A percentile compares a stretch with the other conserved stretches of the same genome.
Conservation (phyloP, 2,329 filamentous ascomycete genomes). For the Xylaria sp. region DNA sequence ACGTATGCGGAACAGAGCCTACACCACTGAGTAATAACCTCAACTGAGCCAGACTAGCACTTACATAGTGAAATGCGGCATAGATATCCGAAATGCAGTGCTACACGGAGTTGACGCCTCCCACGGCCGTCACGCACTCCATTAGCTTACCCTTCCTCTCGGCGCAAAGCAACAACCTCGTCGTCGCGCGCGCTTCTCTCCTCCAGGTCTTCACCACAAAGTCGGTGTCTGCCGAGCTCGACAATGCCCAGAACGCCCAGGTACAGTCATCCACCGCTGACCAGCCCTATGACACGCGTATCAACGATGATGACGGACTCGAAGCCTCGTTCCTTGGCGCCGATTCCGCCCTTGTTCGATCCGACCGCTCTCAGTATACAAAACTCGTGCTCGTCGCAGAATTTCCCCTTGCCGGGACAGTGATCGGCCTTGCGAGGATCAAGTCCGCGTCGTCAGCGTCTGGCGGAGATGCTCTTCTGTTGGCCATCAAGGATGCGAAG, state of each 20-base stretch:
- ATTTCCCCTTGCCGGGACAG: constrained; percentile 82
- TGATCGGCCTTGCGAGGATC: constrained; percentile 83
- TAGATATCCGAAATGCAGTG: constrained; percentile 78
- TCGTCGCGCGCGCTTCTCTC: constrained; percentile 91
- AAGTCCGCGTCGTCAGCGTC: constrained; percentile 77
- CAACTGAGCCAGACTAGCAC: not conserved
- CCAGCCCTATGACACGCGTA: constrained; percentile 62
- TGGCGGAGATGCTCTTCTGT: constrained; percentile 82
- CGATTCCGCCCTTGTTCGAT: constrained; percentile 69
- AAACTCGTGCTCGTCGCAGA: constrained; percentile 89
- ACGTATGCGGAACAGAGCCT: not conserved
- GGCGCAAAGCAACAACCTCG: constrained; percentile 80
- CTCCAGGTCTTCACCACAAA: constrained; percentile 89
- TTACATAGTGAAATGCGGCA: constrained; percentile 45
- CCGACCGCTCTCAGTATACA: constrained; percentile 72
- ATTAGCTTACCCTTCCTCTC: constrained; percentile 81
- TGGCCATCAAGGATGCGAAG: constrained; percentile 91
- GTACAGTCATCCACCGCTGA: constrained; percentile 55
- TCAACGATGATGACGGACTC: constrained; percentile 70
- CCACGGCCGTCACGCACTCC: constrained; percentile 92
- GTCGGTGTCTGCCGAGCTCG: constrained; percentile 71
- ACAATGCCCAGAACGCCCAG: constrained; percentile 55
- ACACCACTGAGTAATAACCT: not conserved
- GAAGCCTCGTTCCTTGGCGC: constrained; percentile 73
- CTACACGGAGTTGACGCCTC: constrained; percentile 94